Conservation (phyloP, 2,329 filamentous ascomycete genomes). For the Microsporum canis region DNA sequence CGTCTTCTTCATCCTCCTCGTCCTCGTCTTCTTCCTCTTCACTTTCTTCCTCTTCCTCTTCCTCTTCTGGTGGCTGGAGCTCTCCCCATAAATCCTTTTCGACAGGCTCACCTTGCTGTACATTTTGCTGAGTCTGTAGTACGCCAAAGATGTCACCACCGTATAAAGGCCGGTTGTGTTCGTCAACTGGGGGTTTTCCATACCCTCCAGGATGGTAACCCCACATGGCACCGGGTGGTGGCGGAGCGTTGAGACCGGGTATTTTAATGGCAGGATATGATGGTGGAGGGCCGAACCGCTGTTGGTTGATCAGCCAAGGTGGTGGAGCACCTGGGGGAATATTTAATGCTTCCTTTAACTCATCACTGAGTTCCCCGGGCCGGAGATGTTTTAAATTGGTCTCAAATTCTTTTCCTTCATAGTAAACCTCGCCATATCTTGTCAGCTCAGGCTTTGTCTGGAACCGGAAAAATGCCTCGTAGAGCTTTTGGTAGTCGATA, state of each 20-base stretch:
- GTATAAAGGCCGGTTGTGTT: constrained; percentile 80
- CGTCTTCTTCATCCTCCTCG: constrained; percentile 51
- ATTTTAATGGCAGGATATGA: constrained; percentile 95
- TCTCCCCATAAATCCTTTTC: constrained; percentile 90
- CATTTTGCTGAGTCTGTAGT: constrained; percentile 49
- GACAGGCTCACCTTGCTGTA: constrained; percentile 61
- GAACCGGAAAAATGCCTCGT: constrained; percentile 96
- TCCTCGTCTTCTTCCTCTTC: constrained; percentile 65
- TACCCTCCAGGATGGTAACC: constrained; percentile 92
- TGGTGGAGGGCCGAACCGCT: constrained; percentile 83
- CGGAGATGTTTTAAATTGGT: constrained; percentile 85
- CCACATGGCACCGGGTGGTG: constrained; percentile 80
- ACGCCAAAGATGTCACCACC: constrained; percentile 93
- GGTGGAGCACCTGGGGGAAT: constrained; percentile 89
- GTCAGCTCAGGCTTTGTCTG: constrained; percentile 93
- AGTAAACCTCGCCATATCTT: constrained; percentile 96
- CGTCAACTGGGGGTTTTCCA: constrained; percentile 90
- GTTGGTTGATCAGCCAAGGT: constrained; percentile 95
- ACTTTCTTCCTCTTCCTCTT: constrained; percentile 50
- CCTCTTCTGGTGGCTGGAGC: constrained; percentile 66
- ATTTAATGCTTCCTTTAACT: constrained; percentile 81
- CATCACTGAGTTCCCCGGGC: constrained; percentile 79
- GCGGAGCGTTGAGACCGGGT: constrained; percentile 84
- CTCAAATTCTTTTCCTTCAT: constrained; percentile 96
- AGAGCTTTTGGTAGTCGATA: constrained; percentile 96